A percentile compares a stretch with the other conserved stretches of the same genome.
phyloP scores from a whole-genome alignment of 192 early-diverging fungal genomes.

The Geranomyces michiganensis region DNA sequence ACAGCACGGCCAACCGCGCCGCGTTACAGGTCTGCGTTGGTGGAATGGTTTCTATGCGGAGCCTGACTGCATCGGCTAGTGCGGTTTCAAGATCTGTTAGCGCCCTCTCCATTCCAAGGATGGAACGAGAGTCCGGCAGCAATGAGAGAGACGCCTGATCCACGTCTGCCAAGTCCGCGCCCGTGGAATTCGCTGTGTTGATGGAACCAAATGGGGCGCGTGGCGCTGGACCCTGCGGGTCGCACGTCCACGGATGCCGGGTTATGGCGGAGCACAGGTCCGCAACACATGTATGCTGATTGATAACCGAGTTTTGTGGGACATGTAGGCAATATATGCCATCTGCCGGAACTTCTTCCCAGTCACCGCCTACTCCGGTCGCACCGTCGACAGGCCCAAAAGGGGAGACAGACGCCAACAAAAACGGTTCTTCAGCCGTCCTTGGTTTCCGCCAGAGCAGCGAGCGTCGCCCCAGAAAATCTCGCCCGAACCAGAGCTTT shows the following conservation, averaged over 20 bases:
- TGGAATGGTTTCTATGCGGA: slow-evolving; percentile 15
- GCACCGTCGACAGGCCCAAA: background rate
- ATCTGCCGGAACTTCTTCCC: slow-evolving; percentile 79
- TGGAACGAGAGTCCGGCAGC: background rate
- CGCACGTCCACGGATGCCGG: background rate
- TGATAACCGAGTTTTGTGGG: background rate
- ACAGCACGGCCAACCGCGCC: slow-evolving; percentile 76
- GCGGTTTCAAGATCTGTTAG: background rate
- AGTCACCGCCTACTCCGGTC: slow-evolving; percentile 27
- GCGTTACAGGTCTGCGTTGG: background rate
- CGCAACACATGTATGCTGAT: background rate
- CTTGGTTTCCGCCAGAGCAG: slow-evolving; percentile 63
- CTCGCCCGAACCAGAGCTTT: slow-evolving; percentile 80
- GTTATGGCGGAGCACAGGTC: background rate
- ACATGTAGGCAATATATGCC: slow-evolving; percentile 74
- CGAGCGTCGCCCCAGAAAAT: slow-evolving; percentile 84
- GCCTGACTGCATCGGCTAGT: slow-evolving; percentile 1
- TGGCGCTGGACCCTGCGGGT: too few relatives aligned
- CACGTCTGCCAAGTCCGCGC: too few relatives aligned
- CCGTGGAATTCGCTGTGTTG: too few relatives aligned
- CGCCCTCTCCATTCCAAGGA: too few relatives aligned
- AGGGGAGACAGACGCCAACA: slow-evolving; percentile 32
- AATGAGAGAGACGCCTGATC: background rate
- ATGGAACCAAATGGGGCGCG: too few relatives aligned
- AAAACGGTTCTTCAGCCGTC: slow-evolving; percentile 15